phyloP scores from a whole-genome alignment of 2,329 filamentous ascomycete genomes.

The Graphilbum fragrans region DNA sequence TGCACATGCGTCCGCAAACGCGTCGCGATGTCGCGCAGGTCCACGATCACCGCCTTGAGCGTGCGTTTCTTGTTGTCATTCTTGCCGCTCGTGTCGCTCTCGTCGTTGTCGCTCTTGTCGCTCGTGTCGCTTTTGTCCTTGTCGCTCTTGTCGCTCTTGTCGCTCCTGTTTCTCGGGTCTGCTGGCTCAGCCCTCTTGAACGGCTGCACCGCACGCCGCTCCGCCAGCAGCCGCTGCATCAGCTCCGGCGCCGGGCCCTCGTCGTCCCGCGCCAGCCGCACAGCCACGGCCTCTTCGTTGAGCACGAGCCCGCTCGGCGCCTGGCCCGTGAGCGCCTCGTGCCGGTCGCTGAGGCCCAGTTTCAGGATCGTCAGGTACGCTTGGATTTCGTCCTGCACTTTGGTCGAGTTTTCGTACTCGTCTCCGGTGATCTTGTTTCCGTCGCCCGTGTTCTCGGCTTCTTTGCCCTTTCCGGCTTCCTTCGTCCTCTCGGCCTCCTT shows the following conservation, averaged over 20 bases:
- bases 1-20: slow-evolving; percentile 45
- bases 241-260: slow-evolving; percentile 61
- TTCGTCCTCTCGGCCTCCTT: background rate
- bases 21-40: slow-evolving; percentile 50
- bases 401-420: slow-evolving; percentile 80
- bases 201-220: slow-evolving; percentile 36
- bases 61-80: slow-evolving; percentile 37
- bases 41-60: slow-evolving; percentile 56
- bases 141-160: background rate
- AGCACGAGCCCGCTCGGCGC: slow-evolving; percentile 57
- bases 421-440: slow-evolving; percentile 63
- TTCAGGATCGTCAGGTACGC: slow-evolving; percentile 73
- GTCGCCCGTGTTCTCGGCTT: too few species aligned
- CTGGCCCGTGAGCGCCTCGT: slow-evolving; percentile 63
- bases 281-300: slow-evolving; percentile 55
- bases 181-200: slow-evolving; percentile 5
- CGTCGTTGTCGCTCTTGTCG: background rate
- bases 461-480: background rate
- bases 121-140: slow-evolving; percentile 24
- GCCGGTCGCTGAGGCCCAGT: slow-evolving; percentile 65
- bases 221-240: slow-evolving; percentile 36
- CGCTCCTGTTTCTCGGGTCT: background rate
- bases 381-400: slow-evolving; percentile 78
- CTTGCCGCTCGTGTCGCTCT: background rate
- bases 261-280: slow-evolving; percentile 45